These are phyloP conservation scores for Rhododendron vialii DNA, from an alignment of 148 eudicot genomes.

Conservation along the genomic window DNA sequence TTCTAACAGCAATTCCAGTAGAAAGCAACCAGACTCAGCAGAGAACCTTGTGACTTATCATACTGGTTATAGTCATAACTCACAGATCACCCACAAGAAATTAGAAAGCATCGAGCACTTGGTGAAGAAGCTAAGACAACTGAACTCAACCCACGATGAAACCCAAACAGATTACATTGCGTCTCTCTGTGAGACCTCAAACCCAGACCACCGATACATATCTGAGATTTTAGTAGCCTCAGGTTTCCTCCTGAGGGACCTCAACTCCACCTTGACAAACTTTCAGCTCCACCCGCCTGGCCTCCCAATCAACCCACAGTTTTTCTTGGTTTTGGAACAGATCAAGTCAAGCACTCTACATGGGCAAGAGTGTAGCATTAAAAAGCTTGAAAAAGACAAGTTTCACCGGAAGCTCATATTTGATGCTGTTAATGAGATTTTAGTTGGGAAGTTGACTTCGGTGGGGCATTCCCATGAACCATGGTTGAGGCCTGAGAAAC, in stretches of 20 bases:
- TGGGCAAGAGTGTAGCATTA: constrained; percentile 30
- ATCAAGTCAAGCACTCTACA: constrained; percentile 58
- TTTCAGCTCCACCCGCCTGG: constrained; percentile 86
- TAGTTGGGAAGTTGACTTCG: constrained; percentile 40
- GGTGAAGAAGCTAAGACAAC: constrained; percentile 72
- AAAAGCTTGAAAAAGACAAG: constrained; percentile 40
- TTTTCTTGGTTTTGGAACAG: constrained; percentile 75
- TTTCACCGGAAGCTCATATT: constrained; percentile 73
- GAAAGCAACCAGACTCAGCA: constrained; percentile 24
- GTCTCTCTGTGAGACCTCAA: constrained; percentile 77
- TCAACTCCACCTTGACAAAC: constrained; percentile 46
- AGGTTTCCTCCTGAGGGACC: constrained; percentile 83
- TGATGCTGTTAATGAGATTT: constrained; percentile 78
- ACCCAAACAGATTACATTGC: constrained; percentile 78
- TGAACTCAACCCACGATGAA: constrained; percentile 81
- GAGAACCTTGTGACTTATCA: constrained; percentile 23
- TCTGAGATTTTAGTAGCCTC: constrained; percentile 86
- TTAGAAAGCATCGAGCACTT: constrained; percentile 68
- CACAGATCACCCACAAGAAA: constrained; percentile 59
- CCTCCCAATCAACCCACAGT: constrained; percentile 73
- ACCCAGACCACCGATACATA: constrained; percentile 79
- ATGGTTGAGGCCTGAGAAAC: constrained; percentile 42
- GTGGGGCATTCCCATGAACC: constrained; percentile 38
- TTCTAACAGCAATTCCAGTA: constrained; percentile 19
- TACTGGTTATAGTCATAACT: constrained; percentile 21